Evolutionary conservation across 2,329 filamentous ascomycete species (phyloP).

Genomic region (Rachicladosporium sp.): DNA sequence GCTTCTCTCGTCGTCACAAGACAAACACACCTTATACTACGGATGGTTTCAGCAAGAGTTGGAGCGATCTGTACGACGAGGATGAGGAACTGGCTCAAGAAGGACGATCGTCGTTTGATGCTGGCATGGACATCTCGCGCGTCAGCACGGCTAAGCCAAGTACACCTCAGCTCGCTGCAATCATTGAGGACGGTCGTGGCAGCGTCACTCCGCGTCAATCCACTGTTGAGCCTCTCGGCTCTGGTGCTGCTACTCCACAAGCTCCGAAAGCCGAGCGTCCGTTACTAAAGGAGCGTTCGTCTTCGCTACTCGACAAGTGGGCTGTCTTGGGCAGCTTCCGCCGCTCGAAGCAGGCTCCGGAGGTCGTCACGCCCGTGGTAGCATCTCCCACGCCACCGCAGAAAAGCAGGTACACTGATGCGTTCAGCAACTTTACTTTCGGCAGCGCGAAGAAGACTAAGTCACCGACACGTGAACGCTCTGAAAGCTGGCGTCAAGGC

Average conservation of each 20-base stretch:
- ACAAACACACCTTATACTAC: slow-evolving; percentile 32
- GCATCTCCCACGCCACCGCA: slow-evolving; percentile 21
- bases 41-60: slow-evolving; percentile 78
- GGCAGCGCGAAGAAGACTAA: slow-evolving; percentile 21
- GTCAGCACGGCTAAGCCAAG: slow-evolving; percentile 38
- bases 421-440: slow-evolving; percentile 22
- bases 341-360: slow-evolving; percentile 46
- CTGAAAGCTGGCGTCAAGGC: slow-evolving; percentile 21
- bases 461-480: slow-evolving; percentile 18
- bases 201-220: slow-evolving; percentile 39
- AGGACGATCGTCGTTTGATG: slow-evolving; percentile 33
- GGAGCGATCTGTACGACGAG: slow-evolving; percentile 97
- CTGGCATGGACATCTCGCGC: slow-evolving; percentile 27
- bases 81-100: slow-evolving; percentile 64
- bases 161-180: slow-evolving; percentile 36
- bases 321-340: slow-evolving; percentile 73
- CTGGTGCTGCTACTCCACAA: slow-evolving; percentile 15
- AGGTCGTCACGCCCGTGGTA: slow-evolving; percentile 28
- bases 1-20: slow-evolving; percentile 46
- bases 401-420: slow-evolving; percentile 22
- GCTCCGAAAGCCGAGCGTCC: slow-evolving; percentile 24
- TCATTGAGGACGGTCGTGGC: slow-evolving; percentile 37
- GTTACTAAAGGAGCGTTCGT: slow-evolving; percentile 41
- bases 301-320: slow-evolving; percentile 66
- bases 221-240: slow-evolving; percentile 33